Evolutionary conservation across 208 protist species (phyloP).

Genomic region (Trypanosoma lewisi): DNA sequence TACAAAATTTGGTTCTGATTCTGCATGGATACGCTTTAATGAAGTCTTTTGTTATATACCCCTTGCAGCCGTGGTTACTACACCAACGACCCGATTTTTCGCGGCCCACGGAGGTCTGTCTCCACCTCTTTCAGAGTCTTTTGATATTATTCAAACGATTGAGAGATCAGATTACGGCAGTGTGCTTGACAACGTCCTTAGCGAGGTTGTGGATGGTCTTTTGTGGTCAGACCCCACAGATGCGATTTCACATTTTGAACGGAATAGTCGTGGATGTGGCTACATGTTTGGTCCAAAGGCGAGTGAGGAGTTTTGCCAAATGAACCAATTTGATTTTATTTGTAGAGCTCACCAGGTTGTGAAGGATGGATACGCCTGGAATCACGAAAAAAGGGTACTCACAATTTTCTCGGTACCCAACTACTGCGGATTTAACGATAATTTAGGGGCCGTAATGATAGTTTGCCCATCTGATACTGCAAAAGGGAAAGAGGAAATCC

Average conservation of each 20-base stretch:
- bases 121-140: constrained; percentile 62
- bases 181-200: constrained; percentile 93
- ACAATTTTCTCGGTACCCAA: constrained; percentile 79
- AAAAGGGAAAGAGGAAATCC: constrained; percentile 4
- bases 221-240: constrained; percentile 97
- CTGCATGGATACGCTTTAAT: constrained; percentile 74
- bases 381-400: constrained; percentile 49
- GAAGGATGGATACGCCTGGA: constrained; percentile 82
- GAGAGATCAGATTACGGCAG: constrained; percentile 44
- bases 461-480: constrained; percentile 19
- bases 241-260: constrained; percentile 83
- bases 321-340: constrained; percentile 97
- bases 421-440: constrained; percentile 59
- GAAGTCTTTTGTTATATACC: constrained; percentile 72
- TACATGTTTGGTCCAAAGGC: constrained; percentile 96
- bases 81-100: constrained; percentile 93
- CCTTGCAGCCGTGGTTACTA: constrained; percentile 65
- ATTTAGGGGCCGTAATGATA: constrained; percentile 35
- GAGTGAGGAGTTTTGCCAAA: constrained; percentile 93
- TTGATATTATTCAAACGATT: constrained; percentile 31
- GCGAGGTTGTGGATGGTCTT: constrained; percentile 96
- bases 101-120: constrained; percentile 97
- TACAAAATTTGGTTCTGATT: constrained; percentile 35
- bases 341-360: constrained; percentile 90
- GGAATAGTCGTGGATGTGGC: constrained; percentile 97